Base-by-base conservation (phyloP, 257 asterid species). In the Scutellaria baicalensis region DNA sequence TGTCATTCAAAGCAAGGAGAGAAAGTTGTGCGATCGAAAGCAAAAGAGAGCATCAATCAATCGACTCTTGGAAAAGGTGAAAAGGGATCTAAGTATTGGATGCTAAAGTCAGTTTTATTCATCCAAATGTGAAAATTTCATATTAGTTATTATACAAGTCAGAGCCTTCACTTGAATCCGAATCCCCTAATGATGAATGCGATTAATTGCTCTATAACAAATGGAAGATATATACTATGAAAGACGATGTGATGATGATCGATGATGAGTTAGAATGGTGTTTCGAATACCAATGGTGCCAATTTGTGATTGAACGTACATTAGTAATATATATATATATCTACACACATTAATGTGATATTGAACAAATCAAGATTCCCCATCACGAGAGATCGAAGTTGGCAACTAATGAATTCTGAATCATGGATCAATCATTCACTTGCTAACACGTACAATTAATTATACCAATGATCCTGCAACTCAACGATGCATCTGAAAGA, bases 401-500 rank as follows among this genome's bases (percentile, higher is more conserved):
- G 54, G 54, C 54, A 48, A n/a, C 54, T 48, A 48, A 47, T 12
- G 18, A 12, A 2, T 43, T 49, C 60, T 27, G 5, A 49, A 33
- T 48, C 12, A 44, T 62, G 49, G 38, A 35, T 64, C 33, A 16
- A 35, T 64, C 33, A 16, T 44, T 50, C 17, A 42, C 47, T 39
- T n/a, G 42, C 61, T 20, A 52, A 9, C 27, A 49, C 43, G n/a
- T n/a, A n/a, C n/a, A n/a, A n/a, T n/a, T n/a, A 14, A 49, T 11
- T 40, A 47, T 5, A n/a, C 6, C 20, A 47, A 9, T 45, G 17
- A 13, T 55, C 2, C 13, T 8, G 27, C 43, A 47, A 33, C 40
- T 70, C 60, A 73, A 68, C 16, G 50, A 56, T 51, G 78, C 82
- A 81, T 71, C 69, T 83, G 88, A 67, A 82, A 81, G 23, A 79